Percentiles rank a stretch among this genome's conserved stretches.
Conservation (phyloP, 805 yeast species). For the Citeromyces nyonsensis region DNA sequence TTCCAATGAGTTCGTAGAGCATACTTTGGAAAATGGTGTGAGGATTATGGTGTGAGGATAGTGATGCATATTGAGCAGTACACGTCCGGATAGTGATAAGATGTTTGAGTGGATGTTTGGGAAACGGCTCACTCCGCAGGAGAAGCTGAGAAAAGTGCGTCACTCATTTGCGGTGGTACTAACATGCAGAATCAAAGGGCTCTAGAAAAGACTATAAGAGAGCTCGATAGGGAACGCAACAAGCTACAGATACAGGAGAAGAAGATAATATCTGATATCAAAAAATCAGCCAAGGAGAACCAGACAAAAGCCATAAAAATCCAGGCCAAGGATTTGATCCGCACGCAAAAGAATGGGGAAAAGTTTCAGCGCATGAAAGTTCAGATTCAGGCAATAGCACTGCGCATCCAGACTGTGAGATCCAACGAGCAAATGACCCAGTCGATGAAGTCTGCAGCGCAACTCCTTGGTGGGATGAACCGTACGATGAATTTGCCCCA, state of each 20-base stretch:
- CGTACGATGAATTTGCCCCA: conserved; percentile 83
- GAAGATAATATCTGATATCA: conserved; percentile 71
- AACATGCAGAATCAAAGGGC: conserved; percentile 70
- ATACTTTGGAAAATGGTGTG: conserved; percentile 17
- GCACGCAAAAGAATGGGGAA: conserved; percentile 71
- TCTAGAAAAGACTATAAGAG: conserved; percentile 87
- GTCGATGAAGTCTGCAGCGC: conserved; percentile 89
- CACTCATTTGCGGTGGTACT: neutral
- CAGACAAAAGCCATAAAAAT: conserved; percentile 83
- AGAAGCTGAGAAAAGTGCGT: conserved; percentile 62
- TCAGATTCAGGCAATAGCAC: conserved; percentile 85
- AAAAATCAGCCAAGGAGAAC: conserved; percentile 81
- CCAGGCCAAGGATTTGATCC: conserved; percentile 87
- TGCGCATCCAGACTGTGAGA: conserved; percentile 84
- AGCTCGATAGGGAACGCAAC: conserved; percentile 72
- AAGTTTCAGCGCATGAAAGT: conserved; percentile 91
- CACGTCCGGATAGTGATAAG: neutral
- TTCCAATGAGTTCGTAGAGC: conserved; percentile 85
- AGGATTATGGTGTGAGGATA: neutral
- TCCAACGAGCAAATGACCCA: conserved; percentile 91
- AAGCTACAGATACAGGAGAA: conserved; percentile 88
- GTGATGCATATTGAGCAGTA: neutral
- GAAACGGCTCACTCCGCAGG: conserved; percentile 86
- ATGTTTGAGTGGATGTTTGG: conserved; percentile 93
- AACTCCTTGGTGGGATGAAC: conserved; percentile 76